Evolutionary conservation across 2,329 filamentous ascomycete species (phyloP).

Genomic region (Lachnellula hyalina): DNA sequence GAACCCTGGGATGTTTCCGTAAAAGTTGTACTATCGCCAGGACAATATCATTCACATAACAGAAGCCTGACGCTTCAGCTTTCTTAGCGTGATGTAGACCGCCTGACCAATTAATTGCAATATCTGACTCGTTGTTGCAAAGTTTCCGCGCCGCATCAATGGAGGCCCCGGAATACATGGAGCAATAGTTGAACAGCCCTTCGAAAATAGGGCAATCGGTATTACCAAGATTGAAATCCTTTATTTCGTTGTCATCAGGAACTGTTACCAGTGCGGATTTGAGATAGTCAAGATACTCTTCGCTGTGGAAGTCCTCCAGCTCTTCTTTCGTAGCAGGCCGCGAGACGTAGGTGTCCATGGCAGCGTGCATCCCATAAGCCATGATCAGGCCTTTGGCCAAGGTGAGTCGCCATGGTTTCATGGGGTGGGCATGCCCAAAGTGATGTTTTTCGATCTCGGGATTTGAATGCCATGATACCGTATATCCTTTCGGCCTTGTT

Average conservation of each 20-base stretch:
- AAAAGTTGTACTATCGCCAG: constrained; percentile 86
- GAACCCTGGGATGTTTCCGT: constrained; percentile 72
- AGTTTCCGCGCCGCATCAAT: constrained; percentile 89
- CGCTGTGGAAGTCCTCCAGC: constrained; percentile 78
- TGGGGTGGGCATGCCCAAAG: constrained; percentile 93
- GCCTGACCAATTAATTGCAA: constrained; percentile 96
- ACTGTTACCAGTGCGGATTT: constrained; percentile 62
- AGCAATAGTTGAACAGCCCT: constrained; percentile 91
- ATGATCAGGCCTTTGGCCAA: constrained; percentile 92
- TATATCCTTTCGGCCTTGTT: constrained; percentile 76
- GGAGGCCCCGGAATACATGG: constrained; percentile 84
- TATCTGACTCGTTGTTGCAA: constrained; percentile 79
- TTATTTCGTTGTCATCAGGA: constrained; percentile 58
- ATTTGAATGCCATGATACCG: constrained; percentile 93
- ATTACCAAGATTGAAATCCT: constrained; percentile 75
- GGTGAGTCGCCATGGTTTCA: constrained; percentile 98
- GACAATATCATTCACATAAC: constrained; percentile 98
- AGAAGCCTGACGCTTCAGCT: constrained; percentile 89
- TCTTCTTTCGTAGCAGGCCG: constrained; percentile 83
- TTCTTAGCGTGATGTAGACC: constrained; percentile 96
- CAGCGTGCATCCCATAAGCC: constrained; percentile 91
- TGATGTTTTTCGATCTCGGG: constrained; percentile 93
- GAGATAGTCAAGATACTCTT: constrained; percentile 88
- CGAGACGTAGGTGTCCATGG: constrained; percentile 90
- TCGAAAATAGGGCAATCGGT: constrained; percentile 97